A percentile compares a stretch with the other conserved stretches of the same genome.
Conservation (phyloP, 768 basidiomycete genomes). For the Polyporus arcularius region DNA sequence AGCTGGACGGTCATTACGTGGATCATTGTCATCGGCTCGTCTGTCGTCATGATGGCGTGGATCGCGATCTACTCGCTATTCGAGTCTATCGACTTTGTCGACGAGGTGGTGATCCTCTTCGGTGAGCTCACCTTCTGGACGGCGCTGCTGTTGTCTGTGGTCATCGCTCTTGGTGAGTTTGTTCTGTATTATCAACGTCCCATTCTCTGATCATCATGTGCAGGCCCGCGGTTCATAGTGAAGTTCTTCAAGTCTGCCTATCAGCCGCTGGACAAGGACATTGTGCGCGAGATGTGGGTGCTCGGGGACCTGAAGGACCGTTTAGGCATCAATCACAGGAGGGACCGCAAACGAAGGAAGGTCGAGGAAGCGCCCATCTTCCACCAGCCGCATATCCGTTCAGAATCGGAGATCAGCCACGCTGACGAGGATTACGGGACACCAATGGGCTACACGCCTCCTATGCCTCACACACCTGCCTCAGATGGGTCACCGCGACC, state of each 20-base stretch:
- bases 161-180: constrained; percentile 70
- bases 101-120: constrained; percentile 75
- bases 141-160: constrained; percentile 66
- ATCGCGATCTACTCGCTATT: constrained; percentile 87
- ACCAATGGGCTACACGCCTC: constrained; percentile 30
- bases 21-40: constrained; percentile 78
- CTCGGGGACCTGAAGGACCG: constrained; percentile 79
- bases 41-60: constrained; percentile 84
- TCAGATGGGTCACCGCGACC: constrained; percentile 23
- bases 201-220: background rate
- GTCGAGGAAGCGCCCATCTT: constrained; percentile 77
- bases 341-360: constrained; percentile 47
- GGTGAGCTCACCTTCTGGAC: constrained; percentile 84
- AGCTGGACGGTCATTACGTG: constrained; percentile 88
- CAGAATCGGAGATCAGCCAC: constrained; percentile 55
- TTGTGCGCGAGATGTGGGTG: constrained; percentile 93
- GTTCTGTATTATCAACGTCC: background rate
- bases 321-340: constrained; percentile 64
- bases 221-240: constrained; percentile 81
- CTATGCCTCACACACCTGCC: constrained; percentile 9
- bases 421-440: constrained; percentile 13
- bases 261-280: constrained; percentile 81
- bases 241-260: constrained; percentile 75
- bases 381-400: constrained; percentile 60
- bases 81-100: constrained; percentile 65